Percentiles rank a stretch among this genome's conserved stretches.
Evolutionary conservation across 2,329 filamentous ascomycete genomes (phyloP).

Genomic region (Albophoma yamanashiensis): DNA sequence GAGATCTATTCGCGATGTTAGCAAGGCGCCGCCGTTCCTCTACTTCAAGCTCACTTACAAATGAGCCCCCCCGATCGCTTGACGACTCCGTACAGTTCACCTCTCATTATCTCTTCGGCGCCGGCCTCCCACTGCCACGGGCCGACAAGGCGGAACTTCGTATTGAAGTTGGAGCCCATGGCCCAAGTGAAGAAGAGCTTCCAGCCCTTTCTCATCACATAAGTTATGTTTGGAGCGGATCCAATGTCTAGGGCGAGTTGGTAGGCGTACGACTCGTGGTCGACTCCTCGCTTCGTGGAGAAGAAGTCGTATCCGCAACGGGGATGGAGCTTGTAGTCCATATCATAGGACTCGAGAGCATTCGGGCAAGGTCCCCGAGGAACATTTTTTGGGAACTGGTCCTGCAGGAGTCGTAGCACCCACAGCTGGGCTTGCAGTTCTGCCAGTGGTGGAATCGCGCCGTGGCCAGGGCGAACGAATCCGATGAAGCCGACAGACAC

Average conservation of each 20-base stretch:
- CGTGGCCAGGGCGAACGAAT: constrained; percentile 33
- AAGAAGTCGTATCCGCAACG: constrained; percentile 21
- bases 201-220: constrained; percentile 23
- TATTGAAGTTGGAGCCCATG: constrained; percentile 36
- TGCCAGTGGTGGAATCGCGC: constrained; percentile 36
- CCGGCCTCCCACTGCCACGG: constrained; percentile 28
- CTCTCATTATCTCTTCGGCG: constrained; percentile 26
- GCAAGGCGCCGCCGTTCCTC: not conserved
- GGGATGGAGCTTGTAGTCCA: constrained; percentile 28
- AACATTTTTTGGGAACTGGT: constrained; percentile 12
- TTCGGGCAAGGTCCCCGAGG: constrained; percentile 7
- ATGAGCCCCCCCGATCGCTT: constrained; percentile 23
- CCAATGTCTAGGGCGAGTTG: constrained; percentile 37
- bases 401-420: constrained; percentile 27
- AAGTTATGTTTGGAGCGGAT: constrained; percentile 24
- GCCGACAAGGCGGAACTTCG: constrained; percentile 35
- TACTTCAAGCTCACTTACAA: constrained; percentile 17
- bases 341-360: constrained; percentile 21
- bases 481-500: constrained; percentile 33
- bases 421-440: constrained; percentile 39
- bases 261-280: constrained; percentile 39
- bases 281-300: constrained; percentile 28
- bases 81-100: constrained; percentile 28
- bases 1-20: constrained; percentile 17
- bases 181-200: constrained; percentile 33